Evolutionary conservation across 495 filamentous ascomycete species (phyloP).

Genomic region (Thermothielavioides terrestris): DNA sequence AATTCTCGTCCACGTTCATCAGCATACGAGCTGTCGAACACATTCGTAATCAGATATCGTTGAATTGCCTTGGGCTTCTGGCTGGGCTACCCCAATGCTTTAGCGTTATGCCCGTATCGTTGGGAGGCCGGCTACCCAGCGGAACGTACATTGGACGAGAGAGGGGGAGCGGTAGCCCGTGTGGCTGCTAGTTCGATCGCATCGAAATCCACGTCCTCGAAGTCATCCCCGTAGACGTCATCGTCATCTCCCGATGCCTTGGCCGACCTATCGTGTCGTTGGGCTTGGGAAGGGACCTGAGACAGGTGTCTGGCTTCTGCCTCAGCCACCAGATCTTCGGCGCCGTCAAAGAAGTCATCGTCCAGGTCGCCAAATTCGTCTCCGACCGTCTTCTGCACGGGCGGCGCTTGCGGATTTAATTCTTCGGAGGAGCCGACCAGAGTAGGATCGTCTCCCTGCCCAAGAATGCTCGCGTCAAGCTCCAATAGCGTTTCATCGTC

Average conservation of each 20-base stretch:
- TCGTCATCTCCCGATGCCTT: slow-evolving; percentile 17
- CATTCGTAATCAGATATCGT: slow-evolving; percentile 68
- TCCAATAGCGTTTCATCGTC: slow-evolving; percentile 46
- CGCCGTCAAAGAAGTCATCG: slow-evolving; percentile 51
- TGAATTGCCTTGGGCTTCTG: slow-evolving; percentile 64
- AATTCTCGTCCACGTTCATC: slow-evolving; percentile 50
- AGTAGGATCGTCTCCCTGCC: slow-evolving; percentile 43
- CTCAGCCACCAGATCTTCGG: slow-evolving; percentile 51
- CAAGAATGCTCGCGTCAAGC: slow-evolving; percentile 39
- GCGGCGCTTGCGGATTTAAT: slow-evolving; percentile 5
- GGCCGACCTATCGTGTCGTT: not conserved
- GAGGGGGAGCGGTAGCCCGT: slow-evolving; percentile 29
- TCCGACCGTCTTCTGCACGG: slow-evolving; percentile 2
- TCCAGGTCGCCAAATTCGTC: slow-evolving; percentile 51
- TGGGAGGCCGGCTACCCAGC: slow-evolving; percentile 19
- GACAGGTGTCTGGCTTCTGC: slow-evolving; percentile 24
- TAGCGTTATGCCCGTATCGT: slow-evolving; percentile 31
- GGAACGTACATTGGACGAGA: slow-evolving; percentile 44
- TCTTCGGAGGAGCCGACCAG: slow-evolving; percentile 30
- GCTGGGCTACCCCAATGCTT: slow-evolving; percentile 38
- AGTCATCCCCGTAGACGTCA: slow-evolving; percentile 48
- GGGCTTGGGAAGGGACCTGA: not conserved
- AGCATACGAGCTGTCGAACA: slow-evolving; percentile 56
- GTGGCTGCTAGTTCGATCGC: slow-evolving; percentile 52
- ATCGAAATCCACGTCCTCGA: slow-evolving; percentile 62